phyloP scores from a whole-genome alignment of 2,329 filamentous ascomycete species.

The Hawksworthiomyces lignivorus region DNA sequence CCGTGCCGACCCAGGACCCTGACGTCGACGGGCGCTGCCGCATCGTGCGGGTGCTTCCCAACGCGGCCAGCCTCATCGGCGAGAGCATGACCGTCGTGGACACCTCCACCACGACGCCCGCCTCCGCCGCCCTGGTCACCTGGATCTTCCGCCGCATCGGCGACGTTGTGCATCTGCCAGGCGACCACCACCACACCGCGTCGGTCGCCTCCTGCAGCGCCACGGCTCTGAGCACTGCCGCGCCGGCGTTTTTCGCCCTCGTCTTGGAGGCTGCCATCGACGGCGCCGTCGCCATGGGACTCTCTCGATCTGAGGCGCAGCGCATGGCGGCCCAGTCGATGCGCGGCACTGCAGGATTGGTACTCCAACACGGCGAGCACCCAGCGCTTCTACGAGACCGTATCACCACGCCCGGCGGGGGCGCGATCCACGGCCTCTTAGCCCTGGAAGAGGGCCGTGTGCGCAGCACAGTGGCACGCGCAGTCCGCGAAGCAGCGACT shows the following conservation, averaged over 20 bases:
- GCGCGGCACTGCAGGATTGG: constrained; percentile 62
- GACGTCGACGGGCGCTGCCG: constrained; percentile 45
- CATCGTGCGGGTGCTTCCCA: constrained; percentile 76
- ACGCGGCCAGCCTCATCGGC: constrained; percentile 70
- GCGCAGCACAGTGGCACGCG: constrained; percentile 58
- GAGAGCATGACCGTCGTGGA: constrained; percentile 80
- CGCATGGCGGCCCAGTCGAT: constrained; percentile 75
- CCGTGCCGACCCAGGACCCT: too few relatives aligned
- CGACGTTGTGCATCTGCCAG: constrained; percentile 58
- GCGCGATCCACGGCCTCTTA: constrained; percentile 66
- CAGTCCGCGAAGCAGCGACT: constrained; percentile 62
- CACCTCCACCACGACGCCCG: constrained; percentile 34
- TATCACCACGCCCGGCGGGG: constrained; percentile 70
- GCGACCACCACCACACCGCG: constrained; percentile 26
- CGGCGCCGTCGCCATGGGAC: constrained; percentile 70
- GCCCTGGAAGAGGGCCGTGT: constrained; percentile 67
- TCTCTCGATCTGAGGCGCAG: constrained; percentile 64
- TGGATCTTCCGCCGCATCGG: constrained; percentile 75
- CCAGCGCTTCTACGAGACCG: constrained; percentile 68
- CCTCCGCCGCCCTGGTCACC: constrained; percentile 51
- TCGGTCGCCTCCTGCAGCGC: constrained; percentile 63
- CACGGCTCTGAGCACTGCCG: constrained; percentile 67
- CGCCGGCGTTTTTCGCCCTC: constrained; percentile 68
- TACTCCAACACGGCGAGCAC: constrained; percentile 60
- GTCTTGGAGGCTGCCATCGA: constrained; percentile 70